Base-by-base conservation (phyloP, 495 filamentous ascomycete genomes). In the Penicillium argentinense region DNA sequence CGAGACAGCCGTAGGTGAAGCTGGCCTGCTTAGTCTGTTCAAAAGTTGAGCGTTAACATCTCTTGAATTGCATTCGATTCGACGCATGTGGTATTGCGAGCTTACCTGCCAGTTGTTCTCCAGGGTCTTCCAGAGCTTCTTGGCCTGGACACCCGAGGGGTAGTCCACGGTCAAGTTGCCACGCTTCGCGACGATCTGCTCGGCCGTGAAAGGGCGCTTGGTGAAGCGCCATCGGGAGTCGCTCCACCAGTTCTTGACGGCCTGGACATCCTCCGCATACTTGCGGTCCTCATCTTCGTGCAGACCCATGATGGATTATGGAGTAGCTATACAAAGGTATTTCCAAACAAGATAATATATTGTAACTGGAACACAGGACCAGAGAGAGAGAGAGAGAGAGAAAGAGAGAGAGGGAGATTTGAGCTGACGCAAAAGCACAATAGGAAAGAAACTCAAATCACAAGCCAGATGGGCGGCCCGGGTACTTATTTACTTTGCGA, bases 1-100 rank as follows among this genome's bases (percentile, higher is more conserved):
- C 95, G 45, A 98, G 76, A 69, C 93, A 97, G 60, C 93, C 93
- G 69, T 96, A 98, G 27, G 93, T 98, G 73, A 81, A 95, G 71
- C 88, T 93, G 28, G 87, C 87, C 54, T 91, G 86, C 46, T 81
- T 82, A 56, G 81, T 86, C 89, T 96, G 62, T 52, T 25, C 7
- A 25, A 40, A 12, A 11, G 18, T 5, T 9, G 28, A 18, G 22
- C 14, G 27, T 25, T 28, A n/a, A 42, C n/a, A 9, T 28, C 23
- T 21, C 2, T 7, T 9, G 3, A n/a, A n/a, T n/a, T n/a, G n/a
- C n/a, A n/a, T n/a, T n/a, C n/a, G 19, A 22, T 29, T 21, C n/a
- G 5, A 19, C 5, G 17, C 32, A 9, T 19, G 4, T 4, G 6
- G 13, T 23, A 13, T 6, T 34, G 14, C 30, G 9, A 43, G 62